phyloP scores from a whole-genome alignment of 495 filamentous ascomycete genomes.

The Xylaria bambusicola region DNA sequence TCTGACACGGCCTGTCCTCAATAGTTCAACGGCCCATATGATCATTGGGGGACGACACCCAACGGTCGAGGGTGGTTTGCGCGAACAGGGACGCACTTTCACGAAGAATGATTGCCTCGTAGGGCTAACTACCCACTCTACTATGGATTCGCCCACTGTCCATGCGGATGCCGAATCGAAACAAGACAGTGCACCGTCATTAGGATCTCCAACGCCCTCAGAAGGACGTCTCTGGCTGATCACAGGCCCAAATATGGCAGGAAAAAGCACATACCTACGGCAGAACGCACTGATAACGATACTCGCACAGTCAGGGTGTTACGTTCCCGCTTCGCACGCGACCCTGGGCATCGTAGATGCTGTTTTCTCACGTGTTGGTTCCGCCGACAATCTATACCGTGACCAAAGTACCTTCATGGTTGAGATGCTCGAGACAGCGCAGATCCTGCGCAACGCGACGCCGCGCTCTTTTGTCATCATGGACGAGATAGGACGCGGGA shows the following conservation, averaged over 20 bases:
- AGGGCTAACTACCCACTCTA: conserved; percentile 36
- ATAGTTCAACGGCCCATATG: conserved; percentile 43
- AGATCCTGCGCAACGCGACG: conserved; percentile 68
- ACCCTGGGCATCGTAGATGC: conserved; percentile 86
- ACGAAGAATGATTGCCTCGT: conserved; percentile 85
- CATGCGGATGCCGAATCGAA: too few relatives aligned
- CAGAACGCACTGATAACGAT: conserved; percentile 94
- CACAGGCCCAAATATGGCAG: conserved; percentile 98
- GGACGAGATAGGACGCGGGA: conserved; percentile 95
- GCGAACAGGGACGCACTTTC: conserved; percentile 79
- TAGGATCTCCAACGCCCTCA: too few relatives aligned
- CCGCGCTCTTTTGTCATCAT: conserved; percentile 88
- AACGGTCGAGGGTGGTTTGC: conserved; percentile 80
- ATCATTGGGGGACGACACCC: conserved; percentile 86
- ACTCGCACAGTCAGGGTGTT: conserved; percentile 87
- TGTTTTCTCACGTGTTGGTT: conserved; percentile 89
- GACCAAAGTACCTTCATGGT: conserved; percentile 97
- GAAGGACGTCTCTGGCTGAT: conserved; percentile 79
- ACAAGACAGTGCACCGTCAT: too few relatives aligned
- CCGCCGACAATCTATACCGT: conserved; percentile 86
- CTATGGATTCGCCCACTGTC: background rate
- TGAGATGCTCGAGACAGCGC: conserved; percentile 77
- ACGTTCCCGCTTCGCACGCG: conserved; percentile 84
- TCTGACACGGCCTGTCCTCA: conserved; percentile 73
- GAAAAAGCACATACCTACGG: conserved; percentile 91